A percentile compares a stretch with the other conserved stretches of the same genome.
phyloP scores from a whole-genome alignment of 371 early-diverging fungal species.

The Syncephalastrum monosporum region DNA sequence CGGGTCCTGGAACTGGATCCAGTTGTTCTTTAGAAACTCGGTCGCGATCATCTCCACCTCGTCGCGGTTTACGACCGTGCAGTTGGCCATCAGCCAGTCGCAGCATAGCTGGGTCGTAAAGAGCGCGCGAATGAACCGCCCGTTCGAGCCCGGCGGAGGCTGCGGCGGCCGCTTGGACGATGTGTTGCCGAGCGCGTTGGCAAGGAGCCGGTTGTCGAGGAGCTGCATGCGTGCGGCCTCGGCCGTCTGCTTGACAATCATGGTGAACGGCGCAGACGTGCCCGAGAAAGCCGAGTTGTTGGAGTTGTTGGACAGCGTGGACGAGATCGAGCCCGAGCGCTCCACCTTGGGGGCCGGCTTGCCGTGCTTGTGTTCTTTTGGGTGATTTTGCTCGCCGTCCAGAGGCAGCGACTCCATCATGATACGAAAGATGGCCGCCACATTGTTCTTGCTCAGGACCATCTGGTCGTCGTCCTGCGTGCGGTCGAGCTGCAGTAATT shows the following conservation, averaged over 20 bases:
- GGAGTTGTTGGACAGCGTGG: neutral
- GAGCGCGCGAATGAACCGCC: conserved; percentile 31
- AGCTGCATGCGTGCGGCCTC: conserved; percentile 35
- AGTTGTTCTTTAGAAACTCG: conserved; percentile 55
- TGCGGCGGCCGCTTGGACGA: neutral
- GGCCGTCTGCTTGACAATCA: conserved; percentile 12
- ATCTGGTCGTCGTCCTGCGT: conserved; percentile 43
- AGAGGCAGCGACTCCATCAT: conserved; percentile 44
- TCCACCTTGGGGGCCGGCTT: neutral
- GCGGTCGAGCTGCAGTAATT: conserved; percentile 44
- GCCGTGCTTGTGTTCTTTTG: neutral
- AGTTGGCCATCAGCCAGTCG: conserved; percentile 65
- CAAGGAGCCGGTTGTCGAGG: conserved; percentile 37
- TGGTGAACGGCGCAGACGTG: conserved; percentile 24
- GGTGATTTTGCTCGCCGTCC: conserved; percentile 27
- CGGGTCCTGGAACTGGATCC: conserved; percentile 49
- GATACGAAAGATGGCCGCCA: conserved; percentile 34
- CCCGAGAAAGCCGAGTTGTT: conserved; percentile 3
- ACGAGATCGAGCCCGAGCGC: neutral
- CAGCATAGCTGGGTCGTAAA: conserved; percentile 45
- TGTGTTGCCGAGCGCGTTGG: conserved; percentile 17
- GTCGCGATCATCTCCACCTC: conserved; percentile 57
- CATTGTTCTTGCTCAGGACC: conserved; percentile 25
- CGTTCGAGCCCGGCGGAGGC: neutral
- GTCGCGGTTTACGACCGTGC: conserved; percentile 59